Conservation (phyloP, 441 rosid genomes). For the Adansonia rubrostipa region DNA sequence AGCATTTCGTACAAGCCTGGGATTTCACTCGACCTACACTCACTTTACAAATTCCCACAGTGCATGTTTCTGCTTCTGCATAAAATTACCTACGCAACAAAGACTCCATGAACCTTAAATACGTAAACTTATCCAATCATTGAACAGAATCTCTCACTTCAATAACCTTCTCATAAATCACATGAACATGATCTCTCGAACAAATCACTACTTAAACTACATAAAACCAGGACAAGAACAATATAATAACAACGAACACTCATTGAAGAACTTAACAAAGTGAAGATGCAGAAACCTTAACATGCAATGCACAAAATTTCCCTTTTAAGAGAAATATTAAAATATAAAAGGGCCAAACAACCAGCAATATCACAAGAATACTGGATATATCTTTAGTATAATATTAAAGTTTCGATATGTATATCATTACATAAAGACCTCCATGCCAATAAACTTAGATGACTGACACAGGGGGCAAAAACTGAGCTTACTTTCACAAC, state of each 20-base stretch:
- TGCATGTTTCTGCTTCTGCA: background rate
- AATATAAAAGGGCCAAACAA: background rate
- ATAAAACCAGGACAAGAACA: background rate
- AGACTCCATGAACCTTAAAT: background rate
- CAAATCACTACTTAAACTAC: background rate
- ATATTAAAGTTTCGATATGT: constrained; percentile 32
- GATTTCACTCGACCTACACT: background rate
- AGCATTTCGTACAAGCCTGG: background rate
- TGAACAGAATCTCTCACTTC: background rate
- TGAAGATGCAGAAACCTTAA: background rate
- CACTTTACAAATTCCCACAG: background rate
- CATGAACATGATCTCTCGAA: background rate
- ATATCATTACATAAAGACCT: constrained; percentile 69
- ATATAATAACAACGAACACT: background rate
- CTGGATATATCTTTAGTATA: constrained; percentile 28
- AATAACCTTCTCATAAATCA: background rate
- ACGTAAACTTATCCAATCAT: background rate
- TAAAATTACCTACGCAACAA: background rate
- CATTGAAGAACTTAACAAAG: background rate
- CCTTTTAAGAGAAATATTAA: background rate
- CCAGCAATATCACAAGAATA: constrained; percentile 25
- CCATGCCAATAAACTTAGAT: constrained; percentile 70
- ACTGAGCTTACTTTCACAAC: constrained; percentile 82
- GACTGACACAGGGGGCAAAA: constrained; percentile 85
- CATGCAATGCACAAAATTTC: constrained; percentile 3